A percentile compares a stretch with the other conserved stretches of the same genome.
These are phyloP conservation scores for Hypoxylon rubiginosum DNA, from an alignment of 2,329 filamentous ascomycete genomes.

Conservation along the genomic window DNA sequence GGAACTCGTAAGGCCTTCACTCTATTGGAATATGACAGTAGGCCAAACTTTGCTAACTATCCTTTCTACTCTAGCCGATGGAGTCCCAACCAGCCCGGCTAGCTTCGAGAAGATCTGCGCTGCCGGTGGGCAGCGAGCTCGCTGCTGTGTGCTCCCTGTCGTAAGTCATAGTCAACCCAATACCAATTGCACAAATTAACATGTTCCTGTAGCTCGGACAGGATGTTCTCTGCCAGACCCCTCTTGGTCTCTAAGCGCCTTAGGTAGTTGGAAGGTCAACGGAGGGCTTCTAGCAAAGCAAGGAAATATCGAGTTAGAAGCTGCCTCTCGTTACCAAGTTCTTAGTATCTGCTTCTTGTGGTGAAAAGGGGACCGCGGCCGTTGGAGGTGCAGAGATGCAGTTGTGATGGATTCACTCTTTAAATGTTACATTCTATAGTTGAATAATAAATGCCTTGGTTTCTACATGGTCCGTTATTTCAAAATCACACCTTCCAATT, in stretches of 20 bases:
- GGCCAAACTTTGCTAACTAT: conserved; percentile 10
- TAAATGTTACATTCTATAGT: conserved; percentile 6
- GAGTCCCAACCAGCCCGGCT: conserved; percentile 55
- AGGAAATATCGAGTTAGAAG: conserved; percentile 7
- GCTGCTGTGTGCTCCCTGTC: conserved; percentile 66
- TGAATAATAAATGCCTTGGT: background rate
- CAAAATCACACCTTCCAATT: no score
- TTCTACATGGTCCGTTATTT: background rate
- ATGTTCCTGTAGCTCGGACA: conserved; percentile 46
- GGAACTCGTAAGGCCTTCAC: conserved; percentile 52
- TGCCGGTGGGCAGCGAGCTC: conserved; percentile 59
- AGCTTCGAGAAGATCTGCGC: conserved; percentile 61
- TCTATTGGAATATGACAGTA: background rate
- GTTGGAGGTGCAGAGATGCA: conserved; percentile 12
- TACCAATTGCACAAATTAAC: conserved; percentile 10
- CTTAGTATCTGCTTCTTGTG: background rate
- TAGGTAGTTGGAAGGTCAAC: background rate
- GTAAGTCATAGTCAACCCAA: conserved; percentile 40
- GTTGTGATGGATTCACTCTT: conserved; percentile 30
- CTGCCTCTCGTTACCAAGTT: background rate
- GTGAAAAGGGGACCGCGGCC: background rate
- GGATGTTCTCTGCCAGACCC: conserved; percentile 52
- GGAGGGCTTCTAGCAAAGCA: conserved; percentile 15
- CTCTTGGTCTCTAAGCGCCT: conserved; percentile 47
- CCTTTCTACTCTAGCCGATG: conserved; percentile 48